These are phyloP conservation scores for Lachancea waltii DNA, from an alignment of 805 yeast species.

Conservation along the genomic window DNA sequence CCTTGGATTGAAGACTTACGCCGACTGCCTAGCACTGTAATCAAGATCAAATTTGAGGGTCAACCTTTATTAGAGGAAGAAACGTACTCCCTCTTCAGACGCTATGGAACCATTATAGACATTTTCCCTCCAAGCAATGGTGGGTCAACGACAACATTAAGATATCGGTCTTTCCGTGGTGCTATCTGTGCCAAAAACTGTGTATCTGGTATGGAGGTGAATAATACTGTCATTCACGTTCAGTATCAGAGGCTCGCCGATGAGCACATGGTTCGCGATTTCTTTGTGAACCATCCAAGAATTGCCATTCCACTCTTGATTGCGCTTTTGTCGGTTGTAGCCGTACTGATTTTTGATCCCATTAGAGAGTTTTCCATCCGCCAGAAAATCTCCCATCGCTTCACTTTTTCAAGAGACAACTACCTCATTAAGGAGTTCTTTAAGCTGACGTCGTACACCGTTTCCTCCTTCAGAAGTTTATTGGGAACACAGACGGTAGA, in stretches of 20 bases:
- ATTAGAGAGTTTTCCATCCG: constrained; percentile 75
- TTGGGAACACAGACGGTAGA: constrained; percentile 31
- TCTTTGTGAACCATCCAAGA: constrained; percentile 69
- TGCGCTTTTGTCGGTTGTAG: constrained; percentile 72
- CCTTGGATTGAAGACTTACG: constrained; percentile 97
- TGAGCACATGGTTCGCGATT: constrained; percentile 47
- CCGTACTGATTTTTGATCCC: constrained; percentile 88
- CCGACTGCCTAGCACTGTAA: constrained; percentile 57
- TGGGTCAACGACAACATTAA: constrained; percentile 48
- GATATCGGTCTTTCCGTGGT: constrained; percentile 50
- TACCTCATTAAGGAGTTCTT: constrained; percentile 31
- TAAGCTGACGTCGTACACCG: constrained; percentile 35
- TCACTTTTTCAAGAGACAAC: constrained; percentile 44
- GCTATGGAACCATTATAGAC: constrained; percentile 80
- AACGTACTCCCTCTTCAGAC: constrained; percentile 69
- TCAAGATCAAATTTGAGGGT: constrained; percentile 72
- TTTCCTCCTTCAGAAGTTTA: constrained; percentile 33
- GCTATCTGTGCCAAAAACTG: constrained; percentile 89
- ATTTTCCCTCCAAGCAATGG: constrained; percentile 50
- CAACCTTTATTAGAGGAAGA: constrained; percentile 70
- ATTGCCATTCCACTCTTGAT: constrained; percentile 74
- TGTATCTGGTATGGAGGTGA: constrained; percentile 67
- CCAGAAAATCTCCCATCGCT: constrained; percentile 60
- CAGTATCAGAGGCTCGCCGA: constrained; percentile 56
- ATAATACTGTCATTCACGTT: constrained; percentile 63